Conservation (phyloP, 441 rosid species). For the Manihot esculenta region DNA sequence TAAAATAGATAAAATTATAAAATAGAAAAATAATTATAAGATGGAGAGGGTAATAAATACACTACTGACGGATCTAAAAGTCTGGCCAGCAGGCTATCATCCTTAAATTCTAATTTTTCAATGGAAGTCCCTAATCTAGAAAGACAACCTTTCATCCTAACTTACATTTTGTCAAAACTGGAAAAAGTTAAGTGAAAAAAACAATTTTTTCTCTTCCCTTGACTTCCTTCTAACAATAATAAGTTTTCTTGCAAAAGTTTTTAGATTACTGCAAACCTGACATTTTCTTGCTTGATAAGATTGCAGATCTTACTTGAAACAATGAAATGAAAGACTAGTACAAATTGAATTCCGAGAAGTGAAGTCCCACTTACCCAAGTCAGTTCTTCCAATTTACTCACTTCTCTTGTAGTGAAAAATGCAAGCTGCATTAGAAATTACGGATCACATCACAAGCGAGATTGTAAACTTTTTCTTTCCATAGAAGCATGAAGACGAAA, state of each 20-base stretch:
- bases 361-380: constrained; percentile 65
- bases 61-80: too few relatives aligned
- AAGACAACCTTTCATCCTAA: not conserved
- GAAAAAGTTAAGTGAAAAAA: not conserved
- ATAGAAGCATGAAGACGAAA: not conserved
- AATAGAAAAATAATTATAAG: too few relatives aligned
- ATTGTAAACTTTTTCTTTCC: not conserved
- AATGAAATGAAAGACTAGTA: not conserved
- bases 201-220: not conserved
- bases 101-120: too few relatives aligned
- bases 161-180: not conserved
- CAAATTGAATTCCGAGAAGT: not conserved
- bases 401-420: constrained; percentile 68
- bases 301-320: not conserved
- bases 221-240: not conserved
- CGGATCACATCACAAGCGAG: constrained; percentile 20
- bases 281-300: not conserved
- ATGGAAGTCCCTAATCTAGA: not conserved
- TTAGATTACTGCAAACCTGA: not conserved
- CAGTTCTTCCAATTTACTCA: constrained; percentile 70
- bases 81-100: too few relatives aligned
- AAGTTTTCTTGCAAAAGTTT: not conserved
- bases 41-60: too few relatives aligned
- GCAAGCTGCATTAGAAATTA: constrained; percentile 61
- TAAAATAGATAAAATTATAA: too few relatives aligned